Percentiles rank a stretch among this genome's conserved stretches.
These are phyloP conservation scores for Colletotrichum lupini DNA, from an alignment of 2,329 filamentous ascomycete species.

Conservation along the genomic window DNA sequence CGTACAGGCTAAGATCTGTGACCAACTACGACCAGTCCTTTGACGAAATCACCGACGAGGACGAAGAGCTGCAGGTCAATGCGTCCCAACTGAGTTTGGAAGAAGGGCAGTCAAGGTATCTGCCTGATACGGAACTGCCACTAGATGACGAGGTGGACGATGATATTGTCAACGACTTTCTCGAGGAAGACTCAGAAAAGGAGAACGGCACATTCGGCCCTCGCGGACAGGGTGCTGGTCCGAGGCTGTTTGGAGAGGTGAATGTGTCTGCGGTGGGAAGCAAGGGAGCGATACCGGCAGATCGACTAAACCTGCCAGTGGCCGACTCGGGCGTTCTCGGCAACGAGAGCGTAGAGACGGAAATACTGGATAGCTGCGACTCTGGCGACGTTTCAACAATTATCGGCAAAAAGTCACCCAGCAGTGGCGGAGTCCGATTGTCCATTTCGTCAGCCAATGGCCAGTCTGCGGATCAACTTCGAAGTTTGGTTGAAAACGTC, in stretches of 20 bases:
- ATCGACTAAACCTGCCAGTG: slow-evolving; percentile 60
- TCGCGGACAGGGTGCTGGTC: slow-evolving; percentile 44
- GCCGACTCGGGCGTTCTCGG: slow-evolving; percentile 39
- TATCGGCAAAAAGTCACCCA: slow-evolving; percentile 12
- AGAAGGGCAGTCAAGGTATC: slow-evolving; percentile 50
- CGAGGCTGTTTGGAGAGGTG: slow-evolving; percentile 66
- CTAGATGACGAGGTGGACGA: slow-evolving; percentile 47
- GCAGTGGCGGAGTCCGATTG: slow-evolving; percentile 19
- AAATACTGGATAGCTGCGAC: slow-evolving; percentile 59
- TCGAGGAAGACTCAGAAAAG: slow-evolving; percentile 79
- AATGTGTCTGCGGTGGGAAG: slow-evolving; percentile 64
- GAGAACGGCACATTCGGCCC: slow-evolving; percentile 79
- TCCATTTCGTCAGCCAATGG: slow-evolving; percentile 44
- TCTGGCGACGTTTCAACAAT: slow-evolving; percentile 50
- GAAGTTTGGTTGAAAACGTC: slow-evolving; percentile 62
- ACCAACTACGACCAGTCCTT: slow-evolving; percentile 59
- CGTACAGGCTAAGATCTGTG: slow-evolving; percentile 39
- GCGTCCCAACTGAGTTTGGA: slow-evolving; percentile 74
- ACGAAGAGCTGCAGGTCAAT: slow-evolving; percentile 62
- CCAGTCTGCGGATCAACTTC: slow-evolving; percentile 61
- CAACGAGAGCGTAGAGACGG: slow-evolving; percentile 52
- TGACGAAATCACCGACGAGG: slow-evolving; percentile 72
- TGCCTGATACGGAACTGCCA: slow-evolving; percentile 36
- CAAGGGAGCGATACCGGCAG: slow-evolving; percentile 60
- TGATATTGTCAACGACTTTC: slow-evolving; percentile 54